Conservation (phyloP, 768 basidiomycete species). For the Rhodotorula kratochvilovae region DNA sequence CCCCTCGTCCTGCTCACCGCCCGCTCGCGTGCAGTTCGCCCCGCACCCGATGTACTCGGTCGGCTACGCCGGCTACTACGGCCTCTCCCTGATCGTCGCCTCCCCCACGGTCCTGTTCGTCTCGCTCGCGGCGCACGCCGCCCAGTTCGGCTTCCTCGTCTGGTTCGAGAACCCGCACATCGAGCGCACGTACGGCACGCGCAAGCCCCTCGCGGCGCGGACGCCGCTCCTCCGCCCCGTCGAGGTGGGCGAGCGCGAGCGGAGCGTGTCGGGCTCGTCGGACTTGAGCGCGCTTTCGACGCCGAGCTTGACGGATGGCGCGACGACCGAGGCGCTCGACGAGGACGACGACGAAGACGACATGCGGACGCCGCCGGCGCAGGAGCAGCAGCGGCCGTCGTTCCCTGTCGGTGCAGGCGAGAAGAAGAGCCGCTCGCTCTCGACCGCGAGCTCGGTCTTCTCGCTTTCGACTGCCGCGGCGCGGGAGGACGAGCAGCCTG, state of each 20-base stretch:
- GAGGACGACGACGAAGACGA: background rate
- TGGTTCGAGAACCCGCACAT: conserved; percentile 98
- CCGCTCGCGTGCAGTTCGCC: conserved; percentile 41
- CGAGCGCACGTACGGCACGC: conserved; percentile 86
- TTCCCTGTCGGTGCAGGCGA: background rate
- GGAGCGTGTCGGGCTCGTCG: background rate
- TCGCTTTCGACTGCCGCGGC: background rate
- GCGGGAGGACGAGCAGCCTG: background rate
- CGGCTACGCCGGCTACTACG: conserved; percentile 66
- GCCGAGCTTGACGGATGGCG: conserved; percentile 3
- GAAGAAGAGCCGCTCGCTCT: background rate
- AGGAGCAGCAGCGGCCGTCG: background rate
- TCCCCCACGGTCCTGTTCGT: conserved; percentile 87
- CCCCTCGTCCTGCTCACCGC: background rate
- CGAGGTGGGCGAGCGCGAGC: background rate
- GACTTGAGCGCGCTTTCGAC: background rate
- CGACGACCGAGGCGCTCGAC: conserved; percentile 46
- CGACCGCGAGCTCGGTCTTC: background rate
- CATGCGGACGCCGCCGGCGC: background rate
- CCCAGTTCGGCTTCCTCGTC: conserved; percentile 91
- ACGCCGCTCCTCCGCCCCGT: conserved; percentile 44
- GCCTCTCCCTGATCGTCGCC: conserved; percentile 81
- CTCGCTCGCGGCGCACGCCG: conserved; percentile 87
- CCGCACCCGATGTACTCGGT: conserved; percentile 87
- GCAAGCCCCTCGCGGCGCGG: conserved; percentile 80